phyloP scores from a whole-genome alignment of 2,329 filamentous ascomycete species.

The Sarocladium kiliense region DNA sequence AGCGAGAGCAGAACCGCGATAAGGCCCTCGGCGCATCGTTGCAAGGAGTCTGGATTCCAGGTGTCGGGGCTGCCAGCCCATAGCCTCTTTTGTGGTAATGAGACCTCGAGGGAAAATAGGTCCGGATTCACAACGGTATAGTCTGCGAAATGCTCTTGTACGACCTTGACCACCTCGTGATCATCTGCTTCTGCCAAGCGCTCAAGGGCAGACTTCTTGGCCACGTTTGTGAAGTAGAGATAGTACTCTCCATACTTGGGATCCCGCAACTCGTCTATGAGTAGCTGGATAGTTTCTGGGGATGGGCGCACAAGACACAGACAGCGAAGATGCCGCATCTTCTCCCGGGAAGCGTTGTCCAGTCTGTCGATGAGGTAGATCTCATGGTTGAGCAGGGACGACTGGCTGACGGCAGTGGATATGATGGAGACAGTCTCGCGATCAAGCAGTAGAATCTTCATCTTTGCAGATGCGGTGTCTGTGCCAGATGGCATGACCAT shows the following conservation, averaged over 20 bases:
- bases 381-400: conserved; percentile 88
- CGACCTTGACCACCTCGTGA: conserved; percentile 88
- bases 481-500: conserved; percentile 69
- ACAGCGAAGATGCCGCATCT: conserved; percentile 95
- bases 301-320: conserved; percentile 91
- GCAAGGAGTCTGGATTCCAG: conserved; percentile 87
- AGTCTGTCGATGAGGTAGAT: conserved; percentile 96
- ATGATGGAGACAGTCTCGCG: conserved; percentile 90
- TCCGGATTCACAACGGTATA: conserved; percentile 95
- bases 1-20: conserved; percentile 79
- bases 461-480: conserved; percentile 77
- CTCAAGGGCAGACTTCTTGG: conserved; percentile 93
- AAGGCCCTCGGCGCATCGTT: conserved; percentile 80
- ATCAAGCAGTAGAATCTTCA: conserved; percentile 96
- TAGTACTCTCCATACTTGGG: conserved; percentile 98
- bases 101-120: conserved; percentile 74
- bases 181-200: conserved; percentile 93
- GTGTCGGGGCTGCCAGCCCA: conserved; percentile 79
- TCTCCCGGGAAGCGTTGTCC: conserved; percentile 84
- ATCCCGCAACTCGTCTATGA: conserved; percentile 92
- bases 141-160: conserved; percentile 96
- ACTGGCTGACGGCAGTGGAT: conserved; percentile 94
- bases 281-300: conserved; percentile 82
- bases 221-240: conserved; percentile 95
- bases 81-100: conserved; percentile 67